Evolutionary conservation across 805 yeast genomes (phyloP).

Genomic region (Maudiozyma turicensis): DNA sequence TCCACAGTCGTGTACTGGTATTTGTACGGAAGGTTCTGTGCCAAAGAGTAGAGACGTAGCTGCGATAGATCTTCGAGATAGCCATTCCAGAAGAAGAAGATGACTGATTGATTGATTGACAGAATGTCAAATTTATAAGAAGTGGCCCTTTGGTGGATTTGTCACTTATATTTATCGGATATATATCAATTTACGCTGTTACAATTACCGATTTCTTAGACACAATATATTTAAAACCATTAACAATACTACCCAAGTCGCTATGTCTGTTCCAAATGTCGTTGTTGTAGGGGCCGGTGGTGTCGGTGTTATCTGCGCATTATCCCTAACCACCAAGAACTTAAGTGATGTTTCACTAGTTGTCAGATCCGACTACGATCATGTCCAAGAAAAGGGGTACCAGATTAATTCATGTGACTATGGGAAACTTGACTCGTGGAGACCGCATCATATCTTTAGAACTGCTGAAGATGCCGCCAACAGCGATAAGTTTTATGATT

Average conservation of each 20-base stretch:
- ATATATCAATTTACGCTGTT: no score
- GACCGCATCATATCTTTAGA: conserved; percentile 44
- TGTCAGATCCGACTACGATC: conserved; percentile 54
- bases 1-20: no score
- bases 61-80: no score
- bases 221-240: no score
- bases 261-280: conserved; percentile 28
- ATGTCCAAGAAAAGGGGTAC: conserved; percentile 44
- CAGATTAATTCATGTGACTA: conserved; percentile 52
- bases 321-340: conserved; percentile 43
- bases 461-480: conserved; percentile 39
- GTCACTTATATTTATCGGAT: no score
- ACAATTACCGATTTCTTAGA: no score
- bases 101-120: no score
- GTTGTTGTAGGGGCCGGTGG: conserved; percentile 78
- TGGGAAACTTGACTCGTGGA: conserved; percentile 45
- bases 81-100: no score
- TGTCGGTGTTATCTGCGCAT: conserved; percentile 71
- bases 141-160: no score
- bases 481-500: conserved; percentile 40
- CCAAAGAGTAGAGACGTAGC: no score
- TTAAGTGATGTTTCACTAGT: conserved; percentile 49
- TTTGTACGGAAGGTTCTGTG: no score
- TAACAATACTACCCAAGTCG: not conserved
- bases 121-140: no score